Base-by-base conservation (phyloP, 2,329 filamentous ascomycete genomes). In the Colletotrichum paranaense region DNA sequence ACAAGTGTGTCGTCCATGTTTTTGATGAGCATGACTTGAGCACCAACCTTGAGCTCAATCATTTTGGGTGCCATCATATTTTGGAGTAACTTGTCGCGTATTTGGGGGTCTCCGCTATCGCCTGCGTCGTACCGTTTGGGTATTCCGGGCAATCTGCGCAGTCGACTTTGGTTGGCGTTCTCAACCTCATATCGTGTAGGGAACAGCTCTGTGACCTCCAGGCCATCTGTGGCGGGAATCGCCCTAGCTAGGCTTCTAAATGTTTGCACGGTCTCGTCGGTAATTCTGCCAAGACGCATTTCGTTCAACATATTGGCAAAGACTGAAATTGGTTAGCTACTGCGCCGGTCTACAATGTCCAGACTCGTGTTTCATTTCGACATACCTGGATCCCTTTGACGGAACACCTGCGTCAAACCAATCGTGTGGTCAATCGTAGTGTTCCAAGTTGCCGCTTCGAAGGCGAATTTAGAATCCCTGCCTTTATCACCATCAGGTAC, bases 21-120 rank as follows among this genome's bases (percentile, higher is more conserved):
- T 83, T 99, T 99, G 87, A 99, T 98, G n/a, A 99, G 87, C 97
- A 99, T 99, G 57, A 99, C 97, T 80, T 99, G 97, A 0, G 97
- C 94, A 11, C 95, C 94, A 75, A 97, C 92, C 82, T 98, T 98
- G 35, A 99, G 84, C 42, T 93, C 91, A 24, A 99, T 90, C 0
- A 84, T 80, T 77, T 93, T 92, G 0, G 97, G 95, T 0, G 97
- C 95, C 94, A 99, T 98, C 90, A 97, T 97, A 79, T 96, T 98
- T 6, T 89, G 83, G 6, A 99, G 86, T 0, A 98, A 83, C 79
- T 92, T 95, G 58, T 97, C 95, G 38, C 94, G 92, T 49, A 92
- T 82, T 1, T 86, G 83, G 22, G 88, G 87, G 76, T 98, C 94
- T 53, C 96, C 96, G 1, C 89, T 87, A 81, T 99, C 97, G 8